Evolutionary conservation across 306 rosid genomes (phyloP), one percentile per base, ranked within the genome.

Genomic region (Oxytropis ochrocephala): DNA sequence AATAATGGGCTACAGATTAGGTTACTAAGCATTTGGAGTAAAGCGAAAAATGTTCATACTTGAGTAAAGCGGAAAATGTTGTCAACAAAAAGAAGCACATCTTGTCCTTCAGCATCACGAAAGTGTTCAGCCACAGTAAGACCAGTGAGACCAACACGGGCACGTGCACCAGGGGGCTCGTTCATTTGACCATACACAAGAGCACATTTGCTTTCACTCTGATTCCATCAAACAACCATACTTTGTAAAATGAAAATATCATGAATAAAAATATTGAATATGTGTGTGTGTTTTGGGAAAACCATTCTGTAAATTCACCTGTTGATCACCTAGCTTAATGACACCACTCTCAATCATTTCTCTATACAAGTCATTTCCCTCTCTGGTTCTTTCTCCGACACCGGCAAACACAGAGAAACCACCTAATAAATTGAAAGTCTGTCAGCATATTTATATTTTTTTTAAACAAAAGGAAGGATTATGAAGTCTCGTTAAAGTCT

Each of bases 391-490:
- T 80, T 94, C 98, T 57, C 98, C 98, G 0, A 94, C 98, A 84
- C 97, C 98, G 52, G 98, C 98, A 82, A 94, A 94, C 76, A 94
- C 98, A n/a, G 98, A 94, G 94, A 94, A 94, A 90, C 98, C 98
- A 88, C 98, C 98, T 94, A 64, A 51, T 10, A 29, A 72, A 72
- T 67, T 68, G 46, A 70, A 66, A 47, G 3, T 24, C 3, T 24
- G 17, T 44, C 11, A 39, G 75, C 32, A 54, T 19, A 50, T 24
- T 1, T 38, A 21, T n/a, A n/a, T n/a, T n/a, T n/a, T n/a, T n/a
- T n/a, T n/a, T n/a, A n/a, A n/a, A n/a, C n/a, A n/a, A n/a, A n/a
- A n/a, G n/a, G n/a, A n/a, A n/a, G n/a, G n/a, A n/a, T n/a, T n/a
- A n/a, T n/a, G n/a, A n/a, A n/a, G n/a, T n/a, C n/a, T n/a, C n/a